A percentile compares a stretch with the other conserved stretches of the same genome.
Conservation (phyloP, 140 eudicot genomes). For the Ambrosia hybrid region DNA sequence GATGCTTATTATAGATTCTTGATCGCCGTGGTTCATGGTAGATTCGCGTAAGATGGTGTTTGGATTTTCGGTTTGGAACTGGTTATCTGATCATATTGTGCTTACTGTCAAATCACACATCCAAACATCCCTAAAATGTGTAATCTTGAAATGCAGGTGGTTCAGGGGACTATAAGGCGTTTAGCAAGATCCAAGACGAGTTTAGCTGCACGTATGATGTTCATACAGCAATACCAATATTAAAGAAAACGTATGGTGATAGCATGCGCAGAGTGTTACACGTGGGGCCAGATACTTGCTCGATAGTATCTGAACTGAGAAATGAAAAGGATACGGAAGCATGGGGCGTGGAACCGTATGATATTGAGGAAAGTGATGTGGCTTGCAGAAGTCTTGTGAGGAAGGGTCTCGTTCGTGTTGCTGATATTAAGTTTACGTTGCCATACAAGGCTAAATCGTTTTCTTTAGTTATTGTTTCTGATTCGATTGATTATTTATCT, state of each 20-base stretch:
- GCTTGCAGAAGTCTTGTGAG: slow-evolving; percentile 65
- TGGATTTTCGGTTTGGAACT: neutral
- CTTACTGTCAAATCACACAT: too few relatives aligned
- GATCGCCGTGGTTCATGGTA: neutral
- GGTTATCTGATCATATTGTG: neutral
- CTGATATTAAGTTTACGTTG: slow-evolving; percentile 74
- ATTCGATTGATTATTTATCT: slow-evolving; percentile 76
- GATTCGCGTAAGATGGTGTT: too few relatives aligned
- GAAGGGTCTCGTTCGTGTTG: slow-evolving; percentile 79
- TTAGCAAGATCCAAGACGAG: slow-evolving; percentile 52
- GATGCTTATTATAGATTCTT: too few relatives aligned
- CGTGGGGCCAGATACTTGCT: slow-evolving; percentile 78
- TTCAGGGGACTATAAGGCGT: slow-evolving; percentile 31
- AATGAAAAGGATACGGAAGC: slow-evolving; percentile 77
- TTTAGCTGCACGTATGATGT: slow-evolving; percentile 68
- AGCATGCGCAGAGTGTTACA: slow-evolving; percentile 71
- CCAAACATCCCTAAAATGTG: neutral
- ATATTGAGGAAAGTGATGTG: slow-evolving; percentile 61
- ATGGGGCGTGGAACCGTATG: slow-evolving; percentile 88
- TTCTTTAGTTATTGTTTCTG: slow-evolving; percentile 70
- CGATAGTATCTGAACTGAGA: slow-evolving; percentile 60
- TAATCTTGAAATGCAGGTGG: slow-evolving; percentile 40
- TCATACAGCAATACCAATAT: slow-evolving; percentile 55
- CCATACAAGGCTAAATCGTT: slow-evolving; percentile 70
- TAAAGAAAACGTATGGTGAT: slow-evolving; percentile 74